Evolutionary conservation across 2,329 filamentous ascomycete species (phyloP), one percentile per base, ranked within the genome.

Genomic region (Cercospora sesami): DNA sequence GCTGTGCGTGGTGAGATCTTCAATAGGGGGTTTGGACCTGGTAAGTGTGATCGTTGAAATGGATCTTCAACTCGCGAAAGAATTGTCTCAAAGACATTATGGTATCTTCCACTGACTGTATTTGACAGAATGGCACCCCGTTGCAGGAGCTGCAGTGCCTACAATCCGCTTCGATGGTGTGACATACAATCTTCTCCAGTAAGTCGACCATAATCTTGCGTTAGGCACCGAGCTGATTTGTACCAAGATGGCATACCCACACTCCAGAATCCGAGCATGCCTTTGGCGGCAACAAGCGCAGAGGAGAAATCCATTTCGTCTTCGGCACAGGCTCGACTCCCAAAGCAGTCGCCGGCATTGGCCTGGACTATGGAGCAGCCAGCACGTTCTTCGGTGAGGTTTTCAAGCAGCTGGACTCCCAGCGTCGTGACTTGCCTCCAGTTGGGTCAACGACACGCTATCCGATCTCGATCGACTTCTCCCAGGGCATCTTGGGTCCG

Each of bases 181-280:
- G 18, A 36, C 55, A 2, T 59, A 59, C 4, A 58, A 14, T 28
- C 55, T 59, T 10, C 28, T 59, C 9, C 55, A 59, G 30, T 59
- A 14, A 23, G 55, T 23, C 16, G 3, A 7, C 1, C 12, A 14
- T 4, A 9, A 8, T 14, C 12, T 16, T 9, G 23, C 23, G 6
- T 55, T 0, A 14, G 6, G 2, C 14, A 28, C 7, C 9, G 7
- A 28, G 48, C 48, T 55, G 48, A 55, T 5, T 9, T n/a, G 23
- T 55, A 7, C 12, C 7, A 5, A 59, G 55, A 36, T 59, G 55
- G 55, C 55, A 59, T 16, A 59, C 55, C 4, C 31, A 31, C 55
- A 59, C 55, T 21, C 55, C 55, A 21, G 55, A 59, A 31, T 59
- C 55, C 30, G 55, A 59, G 8, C 55, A 59, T 21, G 55, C 55